phyloP scores from a whole-genome alignment of 2,329 filamentous ascomycete genomes.

The Diatrype stigma region DNA sequence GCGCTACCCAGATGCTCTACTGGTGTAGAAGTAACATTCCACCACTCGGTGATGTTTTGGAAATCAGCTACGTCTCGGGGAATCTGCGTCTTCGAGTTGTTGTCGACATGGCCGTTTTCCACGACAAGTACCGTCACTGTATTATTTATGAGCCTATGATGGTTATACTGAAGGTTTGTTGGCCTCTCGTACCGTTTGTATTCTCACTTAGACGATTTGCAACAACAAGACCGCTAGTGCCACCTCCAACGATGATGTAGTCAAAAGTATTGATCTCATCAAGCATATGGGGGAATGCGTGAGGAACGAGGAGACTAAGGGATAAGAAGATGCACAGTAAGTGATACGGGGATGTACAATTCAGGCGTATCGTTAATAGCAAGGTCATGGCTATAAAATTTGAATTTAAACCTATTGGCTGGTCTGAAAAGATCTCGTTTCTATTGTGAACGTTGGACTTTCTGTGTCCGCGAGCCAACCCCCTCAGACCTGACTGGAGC shows the following conservation, averaged over 20 bases:
- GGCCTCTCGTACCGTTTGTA: background rate
- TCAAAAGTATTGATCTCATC: slow-evolving; percentile 3
- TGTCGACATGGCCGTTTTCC: slow-evolving; percentile 7
- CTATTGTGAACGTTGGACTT: no score
- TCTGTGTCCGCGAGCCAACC: no score
- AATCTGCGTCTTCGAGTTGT: background rate
- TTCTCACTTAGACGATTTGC: slow-evolving; percentile 6
- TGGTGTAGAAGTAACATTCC: slow-evolving; percentile 5
- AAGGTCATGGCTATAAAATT: no score
- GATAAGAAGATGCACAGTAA: no score
- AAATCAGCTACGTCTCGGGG: slow-evolving; percentile 4
- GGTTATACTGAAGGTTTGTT: background rate
- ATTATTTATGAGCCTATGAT: background rate
- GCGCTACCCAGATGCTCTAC: background rate
- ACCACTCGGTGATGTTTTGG: slow-evolving; percentile 1
- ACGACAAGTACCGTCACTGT: slow-evolving; percentile 7
- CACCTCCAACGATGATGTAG: slow-evolving; percentile 7
- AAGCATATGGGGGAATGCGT: no score
- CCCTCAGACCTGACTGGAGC: no score
- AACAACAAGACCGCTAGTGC: slow-evolving; percentile 5
- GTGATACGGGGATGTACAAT: no score
- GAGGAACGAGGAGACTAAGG: no score
- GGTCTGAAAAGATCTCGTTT: no score
- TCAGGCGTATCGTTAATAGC: no score
- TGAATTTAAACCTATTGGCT: no score